Evolutionary conservation across 163 green algal genomes (phyloP).

Genomic region (Chloroidium sp.): DNA sequence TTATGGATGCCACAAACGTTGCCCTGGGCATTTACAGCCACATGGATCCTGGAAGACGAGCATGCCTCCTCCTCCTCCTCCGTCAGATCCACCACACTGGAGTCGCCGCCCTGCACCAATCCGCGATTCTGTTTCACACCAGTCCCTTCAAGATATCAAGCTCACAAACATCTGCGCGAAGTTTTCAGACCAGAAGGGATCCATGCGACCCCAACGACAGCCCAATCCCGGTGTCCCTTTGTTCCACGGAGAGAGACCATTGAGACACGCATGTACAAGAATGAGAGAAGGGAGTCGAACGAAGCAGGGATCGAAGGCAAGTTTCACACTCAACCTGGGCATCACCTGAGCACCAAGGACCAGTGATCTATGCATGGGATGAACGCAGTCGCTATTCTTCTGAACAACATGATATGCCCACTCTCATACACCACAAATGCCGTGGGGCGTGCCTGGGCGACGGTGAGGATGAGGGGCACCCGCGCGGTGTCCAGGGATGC

Average conservation of each 20-base stretch:
- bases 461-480: slow-evolving; percentile 50
- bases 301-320: too few relatives aligned
- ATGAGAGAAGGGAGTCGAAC: too few relatives aligned
- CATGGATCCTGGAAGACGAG: slow-evolving; percentile 28
- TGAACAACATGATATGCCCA: too few relatives aligned
- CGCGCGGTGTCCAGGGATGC: slow-evolving; percentile 34
- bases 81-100: slow-evolving; percentile 46
- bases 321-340: too few relatives aligned
- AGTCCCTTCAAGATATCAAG: not conserved
- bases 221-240: not conserved
- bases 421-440: not conserved
- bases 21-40: slow-evolving; percentile 29
- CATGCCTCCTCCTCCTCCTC: slow-evolving; percentile 52
- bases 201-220: not conserved
- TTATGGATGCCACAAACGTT: slow-evolving; percentile 3
- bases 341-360: too few relatives aligned
- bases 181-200: not conserved
- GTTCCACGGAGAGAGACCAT: too few relatives aligned
- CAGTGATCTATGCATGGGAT: too few relatives aligned
- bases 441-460: slow-evolving; percentile 27
- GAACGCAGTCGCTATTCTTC: too few relatives aligned
- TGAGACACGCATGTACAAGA: too few relatives aligned
- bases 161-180: not conserved
- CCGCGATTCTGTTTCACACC: not conserved
- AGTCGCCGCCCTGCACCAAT: slow-evolving; percentile 31